Percentiles rank a stretch among this genome's conserved stretches.
phyloP scores from a whole-genome alignment of 176 grass and related monocot species.

The Oryza glaberrima region DNA sequence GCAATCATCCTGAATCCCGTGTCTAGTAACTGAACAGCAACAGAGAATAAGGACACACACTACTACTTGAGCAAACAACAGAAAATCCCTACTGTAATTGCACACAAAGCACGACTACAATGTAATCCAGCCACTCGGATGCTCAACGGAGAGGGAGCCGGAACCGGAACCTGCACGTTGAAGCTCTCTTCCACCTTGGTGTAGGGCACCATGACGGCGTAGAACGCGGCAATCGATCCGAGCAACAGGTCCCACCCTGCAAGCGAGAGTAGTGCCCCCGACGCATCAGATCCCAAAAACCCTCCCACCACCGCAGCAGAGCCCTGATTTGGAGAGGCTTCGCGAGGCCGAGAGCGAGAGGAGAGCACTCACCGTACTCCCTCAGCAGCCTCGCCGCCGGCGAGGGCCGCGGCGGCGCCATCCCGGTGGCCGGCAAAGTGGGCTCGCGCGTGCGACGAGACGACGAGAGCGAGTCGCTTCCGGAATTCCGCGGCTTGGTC shows the following conservation, averaged over 20 bases:
- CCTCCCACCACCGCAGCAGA: neutral
- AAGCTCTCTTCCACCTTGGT: constrained; percentile 99
- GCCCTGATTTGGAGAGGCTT: neutral
- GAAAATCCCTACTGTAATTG: neutral
- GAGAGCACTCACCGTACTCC: constrained; percentile 49
- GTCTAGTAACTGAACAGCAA: neutral
- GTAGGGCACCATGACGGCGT: constrained; percentile 71
- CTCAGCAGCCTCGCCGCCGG: constrained; percentile 42
- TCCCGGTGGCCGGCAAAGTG: constrained; percentile 22
- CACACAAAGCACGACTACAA: neutral
- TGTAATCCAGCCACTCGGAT: neutral
- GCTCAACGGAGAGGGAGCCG: neutral
- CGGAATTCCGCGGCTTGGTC: neutral
- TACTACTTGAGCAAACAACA: neutral
- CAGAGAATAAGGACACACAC: too few species aligned
- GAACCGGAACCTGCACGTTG: constrained; percentile 63
- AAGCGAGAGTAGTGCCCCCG: constrained; percentile 24
- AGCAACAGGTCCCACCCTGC: constrained; percentile 86
- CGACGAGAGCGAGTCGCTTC: neutral
- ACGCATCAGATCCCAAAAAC: constrained; percentile 12
- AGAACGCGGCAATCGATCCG: constrained; percentile 74
- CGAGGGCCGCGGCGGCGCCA: constrained; percentile 31
- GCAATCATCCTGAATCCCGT: neutral
- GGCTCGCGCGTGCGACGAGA: neutral
- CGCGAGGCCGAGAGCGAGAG: neutral